Conservation (phyloP, 1,284 basidiomycete species). For the Bondarzewia mesenterica region DNA sequence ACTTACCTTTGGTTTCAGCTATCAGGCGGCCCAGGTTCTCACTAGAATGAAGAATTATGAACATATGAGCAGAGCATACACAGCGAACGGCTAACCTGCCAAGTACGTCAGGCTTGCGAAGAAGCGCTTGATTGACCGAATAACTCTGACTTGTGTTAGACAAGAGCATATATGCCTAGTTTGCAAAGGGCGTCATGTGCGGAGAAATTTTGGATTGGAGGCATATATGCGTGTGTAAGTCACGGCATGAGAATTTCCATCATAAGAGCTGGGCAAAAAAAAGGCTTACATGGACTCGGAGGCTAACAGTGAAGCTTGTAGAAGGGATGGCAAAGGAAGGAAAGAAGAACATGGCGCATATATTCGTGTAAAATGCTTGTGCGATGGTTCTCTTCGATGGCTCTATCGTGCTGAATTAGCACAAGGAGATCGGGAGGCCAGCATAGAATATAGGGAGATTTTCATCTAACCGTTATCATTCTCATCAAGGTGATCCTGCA, state of each 20-base stretch:
- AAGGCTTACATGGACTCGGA: constrained; percentile 22
- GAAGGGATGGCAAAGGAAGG: constrained; percentile 13
- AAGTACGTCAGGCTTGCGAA: constrained; percentile 18
- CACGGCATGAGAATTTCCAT: neutral
- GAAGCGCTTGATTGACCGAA: constrained; percentile 20
- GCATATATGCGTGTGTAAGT: constrained; percentile 9
- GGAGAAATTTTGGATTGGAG: neutral
- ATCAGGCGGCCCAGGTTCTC: constrained; percentile 22
- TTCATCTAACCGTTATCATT: constrained; percentile 8
- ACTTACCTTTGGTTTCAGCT: constrained; percentile 23
- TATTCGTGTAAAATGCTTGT: constrained; percentile 18
- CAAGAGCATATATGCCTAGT: constrained; percentile 23
- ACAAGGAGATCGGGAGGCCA: neutral
- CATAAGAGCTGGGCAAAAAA: neutral
- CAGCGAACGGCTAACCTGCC: constrained; percentile 18
- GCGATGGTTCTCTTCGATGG: constrained; percentile 19
- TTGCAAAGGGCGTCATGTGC: neutral
- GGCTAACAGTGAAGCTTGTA: constrained; percentile 17
- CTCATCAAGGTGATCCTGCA: constrained; percentile 12
- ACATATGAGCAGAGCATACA: neutral
- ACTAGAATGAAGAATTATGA: constrained; percentile 8
- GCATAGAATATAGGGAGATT: too few species aligned
- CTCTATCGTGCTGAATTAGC: neutral
- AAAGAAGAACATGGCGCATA: constrained; percentile 24
- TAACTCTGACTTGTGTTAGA: constrained; percentile 21